Evolutionary conservation across 2,329 filamentous ascomycete genomes (phyloP).

Genomic region (Pseudocercospora eumusae): DNA sequence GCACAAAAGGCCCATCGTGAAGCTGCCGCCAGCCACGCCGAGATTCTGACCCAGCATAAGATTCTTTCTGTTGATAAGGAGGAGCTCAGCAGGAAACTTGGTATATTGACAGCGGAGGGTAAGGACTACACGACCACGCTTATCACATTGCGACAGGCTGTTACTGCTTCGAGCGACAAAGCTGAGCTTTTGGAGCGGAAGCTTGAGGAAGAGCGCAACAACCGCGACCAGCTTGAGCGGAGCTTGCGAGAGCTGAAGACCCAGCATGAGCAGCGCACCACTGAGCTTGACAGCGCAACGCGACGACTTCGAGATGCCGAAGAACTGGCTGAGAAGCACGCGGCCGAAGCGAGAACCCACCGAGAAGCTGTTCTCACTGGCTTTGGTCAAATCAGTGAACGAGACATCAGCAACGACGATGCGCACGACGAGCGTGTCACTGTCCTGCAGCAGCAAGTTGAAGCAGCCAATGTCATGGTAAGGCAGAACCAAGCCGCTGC

Average conservation of each 20-base stretch:
- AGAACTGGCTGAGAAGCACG: slow-evolving; percentile 82
- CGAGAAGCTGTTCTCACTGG: slow-evolving; percentile 79
- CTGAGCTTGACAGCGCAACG: slow-evolving; percentile 73
- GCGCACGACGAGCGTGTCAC: slow-evolving; percentile 65
- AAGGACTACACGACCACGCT: slow-evolving; percentile 72
- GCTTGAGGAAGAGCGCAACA: slow-evolving; percentile 77
- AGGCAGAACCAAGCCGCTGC: slow-evolving; percentile 88
- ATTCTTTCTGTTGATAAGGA: slow-evolving; percentile 84
- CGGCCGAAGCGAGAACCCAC: slow-evolving; percentile 82
- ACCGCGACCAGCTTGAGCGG: slow-evolving; percentile 72
- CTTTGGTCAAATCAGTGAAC: slow-evolving; percentile 69
- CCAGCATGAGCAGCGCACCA: slow-evolving; percentile 78
- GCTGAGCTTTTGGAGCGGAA: slow-evolving; percentile 74
- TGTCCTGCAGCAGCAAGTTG: slow-evolving; percentile 77
- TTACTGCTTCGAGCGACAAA: slow-evolving; percentile 77
- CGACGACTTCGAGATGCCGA: slow-evolving; percentile 81
- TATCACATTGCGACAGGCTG: slow-evolving; percentile 72
- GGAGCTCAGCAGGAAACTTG: slow-evolving; percentile 69
- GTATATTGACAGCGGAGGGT: slow-evolving; percentile 65
- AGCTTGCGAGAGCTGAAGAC: slow-evolving; percentile 74
- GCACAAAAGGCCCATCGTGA: slow-evolving; percentile 77
- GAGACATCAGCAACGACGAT: slow-evolving; percentile 52
- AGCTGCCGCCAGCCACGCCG: slow-evolving; percentile 73
- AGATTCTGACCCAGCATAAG: slow-evolving; percentile 72
- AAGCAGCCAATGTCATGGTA: slow-evolving; percentile 74